phyloP scores from a whole-genome alignment of 1,284 basidiomycete species.

The Abortiporus biennis region DNA sequence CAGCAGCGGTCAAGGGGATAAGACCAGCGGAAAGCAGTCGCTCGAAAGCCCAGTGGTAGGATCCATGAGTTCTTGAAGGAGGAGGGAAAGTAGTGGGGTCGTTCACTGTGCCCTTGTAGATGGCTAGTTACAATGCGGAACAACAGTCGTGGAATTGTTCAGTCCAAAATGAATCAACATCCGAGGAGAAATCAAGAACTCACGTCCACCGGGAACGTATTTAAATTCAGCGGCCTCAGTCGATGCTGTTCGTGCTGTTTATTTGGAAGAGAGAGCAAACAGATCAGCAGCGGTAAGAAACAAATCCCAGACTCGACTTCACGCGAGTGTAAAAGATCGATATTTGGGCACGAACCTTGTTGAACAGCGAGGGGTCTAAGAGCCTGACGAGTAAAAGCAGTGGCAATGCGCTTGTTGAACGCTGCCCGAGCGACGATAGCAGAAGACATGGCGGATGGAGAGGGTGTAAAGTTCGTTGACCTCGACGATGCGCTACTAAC shows the following conservation, averaged over 20 bases:
- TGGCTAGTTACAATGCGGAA: slow-evolving; percentile 60
- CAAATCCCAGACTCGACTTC: too few species aligned
- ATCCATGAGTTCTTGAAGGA: slow-evolving; percentile 80
- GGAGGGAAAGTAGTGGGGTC: slow-evolving; percentile 89
- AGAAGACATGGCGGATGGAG: slow-evolving; percentile 49
- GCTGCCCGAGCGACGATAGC: slow-evolving; percentile 44
- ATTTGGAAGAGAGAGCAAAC: slow-evolving; percentile 4
- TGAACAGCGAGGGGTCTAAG: slow-evolving; percentile 26
- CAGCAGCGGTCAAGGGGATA: slow-evolving; percentile 82
- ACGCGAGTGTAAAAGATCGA: too few species aligned
- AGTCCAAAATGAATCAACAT: slow-evolving; percentile 1
- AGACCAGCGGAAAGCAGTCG: slow-evolving; percentile 84
- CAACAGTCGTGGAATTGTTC: neutral
- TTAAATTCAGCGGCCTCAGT: slow-evolving; percentile 20
- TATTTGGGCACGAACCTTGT: too few species aligned
- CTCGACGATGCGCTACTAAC: too few species aligned
- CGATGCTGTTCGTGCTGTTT: neutral
- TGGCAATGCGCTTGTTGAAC: slow-evolving; percentile 36
- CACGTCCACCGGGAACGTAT: slow-evolving; percentile 69
- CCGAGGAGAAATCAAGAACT: slow-evolving; percentile 26
- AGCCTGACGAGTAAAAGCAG: slow-evolving; percentile 33
- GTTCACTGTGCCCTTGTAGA: slow-evolving; percentile 93
- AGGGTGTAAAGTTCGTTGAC: too few species aligned
- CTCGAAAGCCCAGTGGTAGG: slow-evolving; percentile 98
- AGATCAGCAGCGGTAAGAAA: too few species aligned